These are phyloP conservation scores for Alternaria consortialis DNA, from an alignment of 2,329 filamentous ascomycete species.

Conservation along the genomic window DNA sequence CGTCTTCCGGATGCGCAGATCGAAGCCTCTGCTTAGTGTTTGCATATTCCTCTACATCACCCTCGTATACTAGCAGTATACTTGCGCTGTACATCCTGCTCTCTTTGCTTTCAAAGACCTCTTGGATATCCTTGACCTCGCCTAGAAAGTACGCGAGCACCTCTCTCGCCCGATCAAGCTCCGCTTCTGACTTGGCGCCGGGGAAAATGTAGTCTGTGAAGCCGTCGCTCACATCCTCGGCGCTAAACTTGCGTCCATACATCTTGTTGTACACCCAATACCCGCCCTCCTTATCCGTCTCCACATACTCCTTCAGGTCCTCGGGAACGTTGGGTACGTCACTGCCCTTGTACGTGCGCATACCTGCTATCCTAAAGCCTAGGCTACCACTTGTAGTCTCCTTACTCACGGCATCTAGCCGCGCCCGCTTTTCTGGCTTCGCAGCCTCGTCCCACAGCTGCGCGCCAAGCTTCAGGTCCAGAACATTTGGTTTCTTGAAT, in stretches of 20 bases:
- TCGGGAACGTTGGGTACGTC: conserved; percentile 29
- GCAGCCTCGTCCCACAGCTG: conserved; percentile 83
- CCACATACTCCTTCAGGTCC: conserved; percentile 41
- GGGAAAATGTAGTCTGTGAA: conserved; percentile 66
- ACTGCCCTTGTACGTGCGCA: conserved; percentile 64
- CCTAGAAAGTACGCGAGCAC: conserved; percentile 52
- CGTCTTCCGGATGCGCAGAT: conserved; percentile 41
- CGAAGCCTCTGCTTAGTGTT: conserved; percentile 47
- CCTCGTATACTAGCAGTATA: conserved; percentile 72
- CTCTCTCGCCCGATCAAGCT: conserved; percentile 56
- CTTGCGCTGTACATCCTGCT: conserved; percentile 74
- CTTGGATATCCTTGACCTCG: conserved; percentile 64
- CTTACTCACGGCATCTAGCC: conserved; percentile 66
- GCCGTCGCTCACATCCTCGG: conserved; percentile 64
- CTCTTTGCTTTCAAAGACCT: conserved; percentile 68
- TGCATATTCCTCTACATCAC: conserved; percentile 65
- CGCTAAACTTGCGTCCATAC: conserved; percentile 68
- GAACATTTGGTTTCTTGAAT: conserved; percentile 84
- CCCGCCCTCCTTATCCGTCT: conserved; percentile 58
- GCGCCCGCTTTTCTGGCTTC: conserved; percentile 64
- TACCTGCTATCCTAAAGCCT: conserved; percentile 71
- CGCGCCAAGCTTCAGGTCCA: conserved; percentile 91
- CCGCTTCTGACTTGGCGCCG: conserved; percentile 30
- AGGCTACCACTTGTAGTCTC: conserved; percentile 68
- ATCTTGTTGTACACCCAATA: conserved; percentile 71